phyloP scores from a whole-genome alignment of 164 flowering plant genomes.

The Magnolia kwangsiensis region DNA sequence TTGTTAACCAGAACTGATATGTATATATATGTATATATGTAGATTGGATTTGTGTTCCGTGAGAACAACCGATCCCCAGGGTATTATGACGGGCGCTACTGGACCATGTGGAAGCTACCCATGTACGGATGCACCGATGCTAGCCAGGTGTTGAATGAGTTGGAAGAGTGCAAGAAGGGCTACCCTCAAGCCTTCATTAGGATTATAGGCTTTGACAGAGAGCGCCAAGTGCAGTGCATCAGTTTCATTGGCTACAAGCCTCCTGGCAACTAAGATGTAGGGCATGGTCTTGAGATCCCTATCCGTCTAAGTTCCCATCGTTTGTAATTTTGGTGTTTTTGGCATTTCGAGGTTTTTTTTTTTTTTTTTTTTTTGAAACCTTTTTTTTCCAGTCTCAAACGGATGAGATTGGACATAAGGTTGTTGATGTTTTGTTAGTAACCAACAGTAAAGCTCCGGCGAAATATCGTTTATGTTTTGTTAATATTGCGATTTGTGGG shows the following conservation, averaged over 20 bases:
- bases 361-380: no score
- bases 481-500: no score
- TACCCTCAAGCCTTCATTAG: slow-evolving; percentile 58
- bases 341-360: no score
- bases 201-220: slow-evolving; percentile 79
- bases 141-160: slow-evolving; percentile 55
- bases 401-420: no score
- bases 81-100: slow-evolving; percentile 71
- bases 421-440: no score
- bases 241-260: slow-evolving; percentile 89
- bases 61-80: slow-evolving; percentile 44
- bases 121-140: slow-evolving; percentile 86
- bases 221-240: slow-evolving; percentile 78
- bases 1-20: no score
- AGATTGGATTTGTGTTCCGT: slow-evolving; percentile 36
- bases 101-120: slow-evolving; percentile 96
- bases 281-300: no score
- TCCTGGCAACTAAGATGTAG: background rate
- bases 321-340: no score
- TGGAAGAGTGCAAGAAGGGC: slow-evolving; percentile 46
- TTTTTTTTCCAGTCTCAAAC: no score
- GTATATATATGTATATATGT: slow-evolving; percentile 1
- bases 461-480: no score
- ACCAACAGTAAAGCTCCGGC: no score
- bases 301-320: no score